Evolutionary conservation across 345 rosid species (phyloP).

Genomic region (Brassica napus): DNA sequence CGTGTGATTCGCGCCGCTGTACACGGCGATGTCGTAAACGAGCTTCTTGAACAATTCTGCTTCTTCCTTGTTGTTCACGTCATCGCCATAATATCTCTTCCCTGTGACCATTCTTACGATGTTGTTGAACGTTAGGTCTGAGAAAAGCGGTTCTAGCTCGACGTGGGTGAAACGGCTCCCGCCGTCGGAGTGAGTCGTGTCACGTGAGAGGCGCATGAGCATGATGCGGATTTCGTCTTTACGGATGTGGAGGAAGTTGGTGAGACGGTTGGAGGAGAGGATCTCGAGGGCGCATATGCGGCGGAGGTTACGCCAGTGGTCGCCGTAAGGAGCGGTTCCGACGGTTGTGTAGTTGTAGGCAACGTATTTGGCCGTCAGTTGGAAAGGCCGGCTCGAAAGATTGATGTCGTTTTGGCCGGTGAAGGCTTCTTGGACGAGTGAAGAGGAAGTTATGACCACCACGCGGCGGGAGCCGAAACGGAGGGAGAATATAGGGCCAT

Average conservation of each 20-base stretch:
- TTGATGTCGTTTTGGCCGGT: constrained; percentile 49
- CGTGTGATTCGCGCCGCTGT: constrained; percentile 30
- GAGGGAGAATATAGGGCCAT: constrained; percentile 56
- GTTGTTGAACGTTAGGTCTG: constrained; percentile 41
- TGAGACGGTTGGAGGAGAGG: constrained; percentile 55
- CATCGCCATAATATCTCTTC: constrained; percentile 55
- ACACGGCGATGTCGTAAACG: constrained; percentile 32
- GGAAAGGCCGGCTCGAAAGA: constrained; percentile 53
- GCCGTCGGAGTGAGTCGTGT: constrained; percentile 24
- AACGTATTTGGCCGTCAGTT: constrained; percentile 39
- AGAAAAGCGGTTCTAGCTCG: constrained; percentile 28
- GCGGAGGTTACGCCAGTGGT: constrained; percentile 72
- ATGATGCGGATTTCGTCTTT: constrained; percentile 50
- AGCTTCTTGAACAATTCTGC: constrained; percentile 47
- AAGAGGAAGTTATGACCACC: constrained; percentile 50
- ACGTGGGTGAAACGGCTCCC: constrained; percentile 33
- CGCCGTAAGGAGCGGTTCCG: constrained; percentile 47
- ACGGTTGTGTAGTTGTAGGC: constrained; percentile 46
- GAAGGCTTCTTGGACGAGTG: constrained; percentile 52
- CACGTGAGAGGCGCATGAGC: constrained; percentile 36
- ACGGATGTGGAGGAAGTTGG: constrained; percentile 25
- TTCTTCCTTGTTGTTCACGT: constrained; percentile 39
- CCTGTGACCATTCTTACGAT: constrained; percentile 51
- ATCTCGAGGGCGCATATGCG: constrained; percentile 47
- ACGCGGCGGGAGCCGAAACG: constrained; percentile 42